These are phyloP conservation scores for Trichophyton equinum DNA, from an alignment of 2,329 filamentous ascomycete species.

Conservation along the genomic window DNA sequence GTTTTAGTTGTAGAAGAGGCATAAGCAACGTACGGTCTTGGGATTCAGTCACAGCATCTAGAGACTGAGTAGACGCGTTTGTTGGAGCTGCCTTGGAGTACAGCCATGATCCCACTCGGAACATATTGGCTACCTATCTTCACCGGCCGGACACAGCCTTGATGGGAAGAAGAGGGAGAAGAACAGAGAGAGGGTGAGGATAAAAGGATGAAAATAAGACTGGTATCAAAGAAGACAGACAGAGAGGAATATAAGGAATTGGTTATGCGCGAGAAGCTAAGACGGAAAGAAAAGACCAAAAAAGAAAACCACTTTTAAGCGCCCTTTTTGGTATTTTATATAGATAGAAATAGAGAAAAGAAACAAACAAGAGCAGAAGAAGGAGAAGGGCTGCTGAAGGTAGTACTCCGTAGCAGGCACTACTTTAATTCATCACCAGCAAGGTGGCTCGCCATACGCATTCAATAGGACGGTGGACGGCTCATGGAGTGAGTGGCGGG, in stretches of 20 bases:
- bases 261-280: not conserved
- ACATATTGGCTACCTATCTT: constrained; percentile 19
- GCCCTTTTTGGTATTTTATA: too few relatives aligned
- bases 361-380: too few relatives aligned
- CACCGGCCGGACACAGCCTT: not conserved
- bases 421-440: not conserved
- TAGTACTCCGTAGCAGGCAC: not conserved
- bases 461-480: not conserved
- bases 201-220: not conserved
- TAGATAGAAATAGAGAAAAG: too few relatives aligned
- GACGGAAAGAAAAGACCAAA: not conserved
- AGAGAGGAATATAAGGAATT: not conserved
- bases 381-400: not conserved
- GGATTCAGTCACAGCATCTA: constrained; percentile 47
- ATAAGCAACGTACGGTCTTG: constrained; percentile 32
- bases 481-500: too few relatives aligned
- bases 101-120: constrained; percentile 34
- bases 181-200: not conserved
- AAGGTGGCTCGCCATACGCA: not conserved
- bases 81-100: constrained; percentile 29
- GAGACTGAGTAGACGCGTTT: constrained; percentile 40
- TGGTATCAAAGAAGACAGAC: not conserved
- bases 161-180: not conserved
- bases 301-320: not conserved
- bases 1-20: not conserved